These are phyloP conservation scores for Agrostemma githago DNA, from an alignment of 148 eudicot genomes.

Conservation along the genomic window DNA sequence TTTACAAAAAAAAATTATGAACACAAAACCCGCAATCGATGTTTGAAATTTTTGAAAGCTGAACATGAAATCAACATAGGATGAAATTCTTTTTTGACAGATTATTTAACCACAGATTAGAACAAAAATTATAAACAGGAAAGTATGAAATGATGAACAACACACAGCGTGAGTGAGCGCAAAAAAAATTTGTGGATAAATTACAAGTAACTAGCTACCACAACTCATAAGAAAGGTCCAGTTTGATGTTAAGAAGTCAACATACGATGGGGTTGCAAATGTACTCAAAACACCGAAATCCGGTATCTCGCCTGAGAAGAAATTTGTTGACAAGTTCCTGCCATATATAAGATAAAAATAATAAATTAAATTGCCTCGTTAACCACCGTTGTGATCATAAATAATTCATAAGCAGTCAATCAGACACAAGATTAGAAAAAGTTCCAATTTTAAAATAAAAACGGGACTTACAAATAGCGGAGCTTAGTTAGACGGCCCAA, in stretches of 20 bases:
- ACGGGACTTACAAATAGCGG: conserved; percentile 56
- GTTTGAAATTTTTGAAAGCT: too few species aligned
- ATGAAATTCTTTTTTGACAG: neutral
- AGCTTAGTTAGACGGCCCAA: conserved; percentile 76
- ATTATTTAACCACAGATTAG: neutral
- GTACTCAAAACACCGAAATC: conserved; percentile 74
- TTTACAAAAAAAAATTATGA: too few species aligned
- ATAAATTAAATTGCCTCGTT: neutral
- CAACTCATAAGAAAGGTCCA: neutral
- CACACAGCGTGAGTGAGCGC: neutral
- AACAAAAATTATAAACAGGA: neutral
- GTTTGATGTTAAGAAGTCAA: conserved; percentile 8
- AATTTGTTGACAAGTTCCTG: conserved; percentile 93
- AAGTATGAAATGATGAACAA: neutral
- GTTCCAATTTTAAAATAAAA: neutral
- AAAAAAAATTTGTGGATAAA: neutral
- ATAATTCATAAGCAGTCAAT: neutral
- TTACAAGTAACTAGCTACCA: neutral
- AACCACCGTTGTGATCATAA: neutral
- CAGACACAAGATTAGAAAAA: neutral
- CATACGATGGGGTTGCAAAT: conserved; percentile 73
- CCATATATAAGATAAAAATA: conserved; percentile 5
- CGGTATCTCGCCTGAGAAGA: conserved; percentile 90
- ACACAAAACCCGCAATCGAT: too few species aligned
- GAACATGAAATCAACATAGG: too few species aligned